Evolutionary conservation across 352 stramenopile species (phyloP), one percentile per base, ranked within the genome.

Genomic region (Globisporangium irregulare): DNA sequence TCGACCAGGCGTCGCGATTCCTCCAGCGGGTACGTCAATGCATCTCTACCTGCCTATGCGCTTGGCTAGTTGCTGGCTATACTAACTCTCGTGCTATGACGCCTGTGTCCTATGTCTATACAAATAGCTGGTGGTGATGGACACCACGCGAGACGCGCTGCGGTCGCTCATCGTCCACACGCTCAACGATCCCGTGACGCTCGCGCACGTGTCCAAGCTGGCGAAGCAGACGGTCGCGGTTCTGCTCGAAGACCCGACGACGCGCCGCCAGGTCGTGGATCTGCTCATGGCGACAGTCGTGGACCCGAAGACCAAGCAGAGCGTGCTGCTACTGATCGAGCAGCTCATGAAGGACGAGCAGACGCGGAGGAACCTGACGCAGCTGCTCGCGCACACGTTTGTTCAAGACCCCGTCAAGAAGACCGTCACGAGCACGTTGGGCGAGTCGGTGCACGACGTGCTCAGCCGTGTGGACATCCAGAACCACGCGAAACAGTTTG

Each of bases 401-500:
- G 55, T 75, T 20, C 84, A 91, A 64, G 81, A 93, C 1, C 67
- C 75, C 0, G 85, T 95, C 48, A 87, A 95, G 76, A 65, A 78
- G 32, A 87, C 76, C 29, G 82, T 95, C 9, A 69, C 70, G 12
- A 75, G 61, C 14, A 86, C 86, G 10, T 71, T 95, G 0, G 74
- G 73, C n/a, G 77, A 87, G 14, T 84, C 85, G 8, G 82, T 93
- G 51, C 87, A 95, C 71, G 76, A 92, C 18, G 80, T 93, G 25
- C 75, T 95, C 38, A 93, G 84, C 59, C 84, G 82, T 18, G n/a
- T 62, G 20, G 87, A 95, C 56, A 77, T 93, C 64, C 82, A 93
- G 64, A 80, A 89, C 61, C 87, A 95, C 70, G 85, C 87, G 68
- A 95, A 95, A 62, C 82, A 91, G 64, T 95, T 95, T 64, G 81